Conservation (phyloP, 441 rosid species). For the Adansonia grandidieri region DNA sequence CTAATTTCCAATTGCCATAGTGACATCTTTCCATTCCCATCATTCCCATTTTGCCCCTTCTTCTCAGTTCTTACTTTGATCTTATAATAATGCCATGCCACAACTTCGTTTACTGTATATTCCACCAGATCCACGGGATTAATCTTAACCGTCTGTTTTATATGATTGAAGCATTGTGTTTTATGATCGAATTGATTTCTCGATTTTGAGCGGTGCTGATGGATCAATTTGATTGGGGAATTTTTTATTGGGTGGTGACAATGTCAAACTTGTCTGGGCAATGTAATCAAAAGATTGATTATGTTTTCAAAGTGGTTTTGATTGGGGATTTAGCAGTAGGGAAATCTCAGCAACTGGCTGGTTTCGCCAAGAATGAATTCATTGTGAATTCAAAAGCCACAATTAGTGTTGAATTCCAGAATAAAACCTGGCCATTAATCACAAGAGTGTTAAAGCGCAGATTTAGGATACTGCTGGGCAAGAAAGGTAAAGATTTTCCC, state of each 20-base stretch:
- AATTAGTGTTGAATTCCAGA: conserved; percentile 53
- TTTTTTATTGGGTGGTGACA: conserved; percentile 25
- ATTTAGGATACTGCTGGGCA: conserved; percentile 57
- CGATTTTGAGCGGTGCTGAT: conserved; percentile 22
- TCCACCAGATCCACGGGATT: conserved; percentile 22
- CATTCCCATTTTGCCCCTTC: not conserved
- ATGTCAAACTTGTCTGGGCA: conserved; percentile 62
- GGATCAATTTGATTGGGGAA: conserved; percentile 11
- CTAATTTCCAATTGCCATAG: not conserved
- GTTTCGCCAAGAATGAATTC: conserved; percentile 50
- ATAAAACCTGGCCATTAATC: conserved; percentile 49
- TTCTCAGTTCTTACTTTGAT: not conserved
- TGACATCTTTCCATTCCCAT: not conserved
- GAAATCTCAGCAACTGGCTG: conserved; percentile 49
- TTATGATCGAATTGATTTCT: conserved; percentile 25
- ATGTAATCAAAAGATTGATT: conserved; percentile 64
- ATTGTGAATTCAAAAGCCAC: conserved; percentile 50
- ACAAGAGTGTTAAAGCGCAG: conserved; percentile 50
- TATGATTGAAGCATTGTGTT: not conserved
- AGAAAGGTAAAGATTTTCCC: conserved; percentile 37
- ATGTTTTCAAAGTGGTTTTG: conserved; percentile 55
- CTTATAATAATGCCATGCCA: not conserved
- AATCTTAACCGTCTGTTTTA: conserved; percentile 6
- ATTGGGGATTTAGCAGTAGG: conserved; percentile 54
- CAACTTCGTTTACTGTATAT: not conserved